Conservation (phyloP, 768 basidiomycete species). For the Russula virescens region DNA sequence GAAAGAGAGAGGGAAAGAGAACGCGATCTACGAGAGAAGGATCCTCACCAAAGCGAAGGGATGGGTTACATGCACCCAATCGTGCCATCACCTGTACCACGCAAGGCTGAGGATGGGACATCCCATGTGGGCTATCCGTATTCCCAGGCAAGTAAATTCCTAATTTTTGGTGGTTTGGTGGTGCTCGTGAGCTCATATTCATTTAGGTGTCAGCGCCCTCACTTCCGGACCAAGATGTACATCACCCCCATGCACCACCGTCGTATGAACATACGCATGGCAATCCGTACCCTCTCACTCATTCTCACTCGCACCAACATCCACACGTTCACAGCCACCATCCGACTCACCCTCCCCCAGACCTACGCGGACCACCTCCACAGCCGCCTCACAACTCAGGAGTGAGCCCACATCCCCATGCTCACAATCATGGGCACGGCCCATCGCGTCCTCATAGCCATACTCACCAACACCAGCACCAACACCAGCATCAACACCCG, state of each 20-base stretch:
- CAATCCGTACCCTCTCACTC: constrained; percentile 11
- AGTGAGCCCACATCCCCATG: constrained; percentile 22
- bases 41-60: constrained; percentile 26
- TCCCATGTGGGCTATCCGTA: constrained; percentile 10
- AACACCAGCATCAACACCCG: constrained; percentile 24
- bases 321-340: constrained; percentile 14
- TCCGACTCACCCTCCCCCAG: constrained; percentile 3
- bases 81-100: constrained; percentile 16
- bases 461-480: constrained; percentile 25
- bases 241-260: constrained; percentile 14
- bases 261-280: constrained; percentile 16
- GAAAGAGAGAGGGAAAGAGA: constrained; percentile 22
- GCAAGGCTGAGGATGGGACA: constrained; percentile 16
- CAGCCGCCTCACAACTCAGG: background rate
- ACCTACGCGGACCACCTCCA: constrained; percentile 5
- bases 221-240: constrained; percentile 5
- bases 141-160: background rate
- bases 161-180: background rate
- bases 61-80: constrained; percentile 24
- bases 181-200: background rate
- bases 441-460: constrained; percentile 25
- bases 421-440: constrained; percentile 25
- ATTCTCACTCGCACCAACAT: constrained; percentile 8
- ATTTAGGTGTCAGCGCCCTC: constrained; percentile 1
- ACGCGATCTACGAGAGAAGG: constrained; percentile 25